Evolutionary conservation across 345 rosid genomes (phyloP).

Genomic region (Eucalyptus cloeziana): DNA sequence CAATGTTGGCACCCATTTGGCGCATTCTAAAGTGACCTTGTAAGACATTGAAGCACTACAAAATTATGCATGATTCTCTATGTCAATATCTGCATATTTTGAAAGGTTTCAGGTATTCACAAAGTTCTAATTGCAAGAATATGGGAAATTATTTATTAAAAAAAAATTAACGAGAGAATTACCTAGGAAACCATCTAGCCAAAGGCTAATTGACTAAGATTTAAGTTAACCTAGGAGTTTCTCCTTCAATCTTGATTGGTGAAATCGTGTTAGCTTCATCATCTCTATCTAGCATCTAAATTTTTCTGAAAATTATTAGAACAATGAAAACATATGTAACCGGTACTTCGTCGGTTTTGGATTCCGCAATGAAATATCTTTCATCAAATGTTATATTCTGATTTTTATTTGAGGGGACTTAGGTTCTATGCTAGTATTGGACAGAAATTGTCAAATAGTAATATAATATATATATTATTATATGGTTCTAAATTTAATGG

Average conservation of each 20-base stretch:
- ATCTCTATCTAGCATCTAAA: neutral
- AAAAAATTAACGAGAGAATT: neutral
- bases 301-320: too few species aligned
- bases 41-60: neutral
- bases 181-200: neutral
- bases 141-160: too few species aligned
- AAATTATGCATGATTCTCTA: neutral
- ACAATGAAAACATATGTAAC: neutral
- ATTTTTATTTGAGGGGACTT: too few species aligned
- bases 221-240: neutral
- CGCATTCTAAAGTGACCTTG: neutral
- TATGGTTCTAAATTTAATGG: too few species aligned
- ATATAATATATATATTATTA: too few species aligned
- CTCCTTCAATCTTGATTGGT: neutral
- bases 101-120: neutral
- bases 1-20: neutral
- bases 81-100: neutral
- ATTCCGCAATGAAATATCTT: too few species aligned
- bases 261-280: neutral
- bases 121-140: neutral
- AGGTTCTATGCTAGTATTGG: neutral
- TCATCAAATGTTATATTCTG: too few species aligned
- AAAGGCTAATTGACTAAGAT: neutral
- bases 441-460: too few species aligned
- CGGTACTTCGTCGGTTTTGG: too few species aligned